phyloP scores from a whole-genome alignment of 148 eudicot genomes.

The Chenopodium berlandieri region DNA sequence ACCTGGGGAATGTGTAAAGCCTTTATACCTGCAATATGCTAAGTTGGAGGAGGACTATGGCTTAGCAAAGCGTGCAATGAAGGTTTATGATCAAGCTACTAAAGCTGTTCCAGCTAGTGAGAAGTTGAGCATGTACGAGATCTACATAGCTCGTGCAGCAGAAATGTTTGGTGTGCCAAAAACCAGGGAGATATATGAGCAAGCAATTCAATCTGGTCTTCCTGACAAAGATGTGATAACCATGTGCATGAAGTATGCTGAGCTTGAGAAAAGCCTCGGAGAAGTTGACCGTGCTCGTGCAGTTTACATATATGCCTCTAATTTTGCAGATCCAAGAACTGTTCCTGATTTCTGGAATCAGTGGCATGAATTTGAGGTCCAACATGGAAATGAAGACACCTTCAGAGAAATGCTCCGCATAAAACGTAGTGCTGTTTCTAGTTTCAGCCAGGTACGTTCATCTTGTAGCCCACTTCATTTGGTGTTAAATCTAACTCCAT shows the following conservation, averaged over 20 bases:
- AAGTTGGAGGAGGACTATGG: conserved; percentile 92
- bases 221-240: conserved; percentile 85
- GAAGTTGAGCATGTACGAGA: conserved; percentile 93
- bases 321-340: conserved; percentile 77
- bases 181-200: conserved; percentile 89
- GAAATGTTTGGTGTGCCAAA: conserved; percentile 93
- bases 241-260: conserved; percentile 88
- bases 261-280: conserved; percentile 93
- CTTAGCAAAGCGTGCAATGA: conserved; percentile 89
- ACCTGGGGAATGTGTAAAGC: conserved; percentile 85
- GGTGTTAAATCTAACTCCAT: background rate
- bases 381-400: conserved; percentile 94
- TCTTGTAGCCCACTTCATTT: background rate
- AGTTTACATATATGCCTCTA: conserved; percentile 59
- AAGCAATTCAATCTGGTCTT: conserved; percentile 86
- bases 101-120: conserved; percentile 83
- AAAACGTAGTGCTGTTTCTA: conserved; percentile 79
- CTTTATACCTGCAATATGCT: conserved; percentile 82
- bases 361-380: conserved; percentile 93
- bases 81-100: conserved; percentile 85
- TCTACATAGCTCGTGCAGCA: conserved; percentile 88
- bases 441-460: conserved; percentile 70
- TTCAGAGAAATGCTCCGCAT: conserved; percentile 90
- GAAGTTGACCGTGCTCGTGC: conserved; percentile 91
- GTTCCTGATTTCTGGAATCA: conserved; percentile 78